Conservation (phyloP, 2,329 filamentous ascomycete species). For the Colletotrichum orchidophilum region DNA sequence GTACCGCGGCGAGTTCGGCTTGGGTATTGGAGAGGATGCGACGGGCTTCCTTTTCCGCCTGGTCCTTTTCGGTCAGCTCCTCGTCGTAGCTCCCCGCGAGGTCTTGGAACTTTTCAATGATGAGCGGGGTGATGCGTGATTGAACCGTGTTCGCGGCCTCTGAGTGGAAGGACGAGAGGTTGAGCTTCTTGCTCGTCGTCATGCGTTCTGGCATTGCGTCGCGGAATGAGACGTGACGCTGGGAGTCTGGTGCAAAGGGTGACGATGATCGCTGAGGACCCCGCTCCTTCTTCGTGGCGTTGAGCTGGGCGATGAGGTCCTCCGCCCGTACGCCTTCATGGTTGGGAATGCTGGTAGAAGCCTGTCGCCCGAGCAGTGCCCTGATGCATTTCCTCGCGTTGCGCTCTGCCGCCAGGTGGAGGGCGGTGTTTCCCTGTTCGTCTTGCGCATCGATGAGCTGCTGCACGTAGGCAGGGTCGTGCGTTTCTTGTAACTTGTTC, state of each 20-base stretch:
- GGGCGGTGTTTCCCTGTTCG: slow-evolving; percentile 86
- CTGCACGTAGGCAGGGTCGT: slow-evolving; percentile 80
- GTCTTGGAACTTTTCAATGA: slow-evolving; percentile 77
- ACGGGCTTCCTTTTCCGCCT: slow-evolving; percentile 73
- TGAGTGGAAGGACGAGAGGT: slow-evolving; percentile 59
- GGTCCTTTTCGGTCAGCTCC: slow-evolving; percentile 78
- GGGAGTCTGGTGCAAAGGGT: slow-evolving; percentile 71
- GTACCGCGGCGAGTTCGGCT: slow-evolving; percentile 70
- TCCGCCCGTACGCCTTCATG: slow-evolving; percentile 84
- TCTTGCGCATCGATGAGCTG: slow-evolving; percentile 85
- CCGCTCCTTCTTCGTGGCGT: slow-evolving; percentile 72
- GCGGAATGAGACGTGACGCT: slow-evolving; percentile 62
- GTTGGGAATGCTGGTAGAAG: slow-evolving; percentile 85
- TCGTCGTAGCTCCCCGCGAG: slow-evolving; percentile 77
- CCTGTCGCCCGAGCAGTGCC: slow-evolving; percentile 80
- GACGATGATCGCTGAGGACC: slow-evolving; percentile 80
- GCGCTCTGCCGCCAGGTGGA: slow-evolving; percentile 78
- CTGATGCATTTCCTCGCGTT: slow-evolving; percentile 92
- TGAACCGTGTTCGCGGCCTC: slow-evolving; percentile 76
- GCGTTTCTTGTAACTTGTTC: slow-evolving; percentile 83
- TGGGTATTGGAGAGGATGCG: slow-evolving; percentile 73
- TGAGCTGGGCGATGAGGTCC: slow-evolving; percentile 80
- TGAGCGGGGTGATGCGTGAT: slow-evolving; percentile 72
- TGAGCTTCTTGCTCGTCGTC: slow-evolving; percentile 49
- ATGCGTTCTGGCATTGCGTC: slow-evolving; percentile 55